Evolutionary conservation across 805 yeast genomes (phyloP).

Genomic region (Saccharomyces eubayanus): DNA sequence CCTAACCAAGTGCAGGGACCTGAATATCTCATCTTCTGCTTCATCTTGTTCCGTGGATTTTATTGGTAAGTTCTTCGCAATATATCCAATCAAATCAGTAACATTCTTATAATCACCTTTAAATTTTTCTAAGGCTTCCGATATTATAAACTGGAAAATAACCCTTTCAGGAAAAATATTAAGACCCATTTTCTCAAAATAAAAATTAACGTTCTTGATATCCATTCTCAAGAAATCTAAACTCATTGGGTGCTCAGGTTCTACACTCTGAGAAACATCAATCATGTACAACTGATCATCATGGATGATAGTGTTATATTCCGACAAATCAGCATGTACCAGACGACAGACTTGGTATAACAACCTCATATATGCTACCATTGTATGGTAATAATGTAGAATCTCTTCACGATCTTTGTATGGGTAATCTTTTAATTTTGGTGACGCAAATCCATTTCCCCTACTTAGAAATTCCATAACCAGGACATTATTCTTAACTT

Average conservation of each 20-base stretch:
- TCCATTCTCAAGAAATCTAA: conserved; percentile 95
- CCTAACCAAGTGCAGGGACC: conserved; percentile 69
- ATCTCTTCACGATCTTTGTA: conserved; percentile 61
- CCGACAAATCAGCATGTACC: conserved; percentile 95
- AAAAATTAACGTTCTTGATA: conserved; percentile 88
- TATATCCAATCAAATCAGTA: conserved; percentile 31
- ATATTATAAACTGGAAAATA: conserved; percentile 70
- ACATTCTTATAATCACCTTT: conserved; percentile 29
- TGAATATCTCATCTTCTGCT: conserved; percentile 78
- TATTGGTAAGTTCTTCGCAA: conserved; percentile 44
- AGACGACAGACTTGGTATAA: conserved; percentile 81
- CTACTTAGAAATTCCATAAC: conserved; percentile 90
- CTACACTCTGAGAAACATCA: conserved; percentile 96
- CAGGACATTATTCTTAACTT: conserved; percentile 78
- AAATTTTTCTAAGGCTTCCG: conserved; percentile 36
- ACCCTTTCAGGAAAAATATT: conserved; percentile 73
- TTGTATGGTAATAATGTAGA: conserved; percentile 60
- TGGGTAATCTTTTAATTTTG: conserved; percentile 77
- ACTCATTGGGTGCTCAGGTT: conserved; percentile 96
- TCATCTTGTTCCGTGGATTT: conserved; percentile 46
- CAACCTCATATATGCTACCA: conserved; percentile 77
- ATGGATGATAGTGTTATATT: conserved; percentile 86
- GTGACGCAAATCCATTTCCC: conserved; percentile 77
- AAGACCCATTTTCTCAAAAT: conserved; percentile 65
- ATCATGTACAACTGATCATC: conserved; percentile 70